Evolutionary conservation across 108 stramenopile genomes (phyloP), one percentile per base, ranked within the genome.

Genomic region (Cyclotella kingstonii): DNA sequence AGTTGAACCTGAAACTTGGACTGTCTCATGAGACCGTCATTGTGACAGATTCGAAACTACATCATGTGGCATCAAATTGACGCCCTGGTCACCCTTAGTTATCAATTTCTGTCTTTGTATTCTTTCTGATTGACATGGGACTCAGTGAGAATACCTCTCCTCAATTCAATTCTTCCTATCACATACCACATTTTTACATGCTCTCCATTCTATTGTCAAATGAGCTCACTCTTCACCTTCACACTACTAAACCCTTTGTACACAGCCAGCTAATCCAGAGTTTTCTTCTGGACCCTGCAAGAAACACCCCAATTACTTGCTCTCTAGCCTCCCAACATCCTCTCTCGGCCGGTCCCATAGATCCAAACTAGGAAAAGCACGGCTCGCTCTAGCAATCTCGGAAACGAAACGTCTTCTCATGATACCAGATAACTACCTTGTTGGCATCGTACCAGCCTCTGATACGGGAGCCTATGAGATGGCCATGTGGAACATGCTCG

Each of bases 401-500:
- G 91, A 95, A 64, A 94, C 97, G 31, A 96, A 95, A 84, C 76
- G 84, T n/a, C 56, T 99, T 46, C 81, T 99, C 35, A 78, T 79
- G 49, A 65, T 99, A 35, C 99, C 99, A 21, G 95, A 95, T 2
- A 93, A 91, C 66, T 98, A 96, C 82, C 81, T 84, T 31, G 75
- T 95, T 15, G 96, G 95, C 29, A 96, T 98, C 64, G 98, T 99
- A 45, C 97, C 99, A 46, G 99, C 96, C 46, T 96, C 95, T 14
- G 99, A 99, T 63, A 99, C 99, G 23, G 99, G 99, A 19, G 99
- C 99, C 19, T 98, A 94, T 73, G 99, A 99, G 86, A 99, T 99
- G 99, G 99, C 99, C 68, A 99, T 99, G 99, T 99, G 99, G 99
- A 95, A 84, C 76, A 91, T 99, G 82, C 82, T 99, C 29, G 99